These are phyloP conservation scores for Crithidia bombi DNA, from an alignment of 208 protist species.

Conservation along the genomic window DNA sequence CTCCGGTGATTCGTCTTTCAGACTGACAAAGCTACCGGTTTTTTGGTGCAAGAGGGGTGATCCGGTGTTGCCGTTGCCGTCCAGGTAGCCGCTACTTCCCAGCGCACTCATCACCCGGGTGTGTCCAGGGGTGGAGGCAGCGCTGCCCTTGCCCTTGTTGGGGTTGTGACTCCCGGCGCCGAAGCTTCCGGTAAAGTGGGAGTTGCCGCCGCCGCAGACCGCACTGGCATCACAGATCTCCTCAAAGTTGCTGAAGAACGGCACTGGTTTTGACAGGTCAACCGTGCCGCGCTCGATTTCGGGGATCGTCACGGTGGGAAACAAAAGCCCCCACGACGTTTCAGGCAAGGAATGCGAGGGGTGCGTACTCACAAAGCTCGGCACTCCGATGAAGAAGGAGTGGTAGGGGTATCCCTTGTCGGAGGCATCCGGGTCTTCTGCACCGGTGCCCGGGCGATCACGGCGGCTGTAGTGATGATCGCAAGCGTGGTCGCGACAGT, in stretches of 20 bases:
- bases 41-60: conserved; percentile 26
- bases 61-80: conserved; percentile 10
- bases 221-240: conserved; percentile 37
- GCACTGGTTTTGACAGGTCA: conserved; percentile 32
- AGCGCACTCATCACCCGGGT: conserved; percentile 21
- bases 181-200: conserved; percentile 17
- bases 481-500: conserved; percentile 62
- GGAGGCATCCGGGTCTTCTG: conserved; percentile 21
- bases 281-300: conserved; percentile 36
- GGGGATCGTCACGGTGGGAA: conserved; percentile 50
- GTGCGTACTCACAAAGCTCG: conserved; percentile 50
- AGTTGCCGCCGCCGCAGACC: conserved; percentile 14
- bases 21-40: conserved; percentile 22
- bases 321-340: conserved; percentile 53
- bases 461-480: conserved; percentile 61
- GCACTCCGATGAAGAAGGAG: conserved; percentile 68
- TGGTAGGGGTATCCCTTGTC: conserved; percentile 59
- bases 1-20: conserved; percentile 15
- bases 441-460: neutral
- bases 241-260: conserved; percentile 48
- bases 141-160: conserved; percentile 10
- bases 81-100: conserved; percentile 28
- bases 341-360: conserved; percentile 35
- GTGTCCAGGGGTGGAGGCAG: conserved; percentile 16
- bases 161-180: conserved; percentile 22